Evolutionary conservation across 805 yeast genomes (phyloP).

Genomic region (Pichia scutulata): DNA sequence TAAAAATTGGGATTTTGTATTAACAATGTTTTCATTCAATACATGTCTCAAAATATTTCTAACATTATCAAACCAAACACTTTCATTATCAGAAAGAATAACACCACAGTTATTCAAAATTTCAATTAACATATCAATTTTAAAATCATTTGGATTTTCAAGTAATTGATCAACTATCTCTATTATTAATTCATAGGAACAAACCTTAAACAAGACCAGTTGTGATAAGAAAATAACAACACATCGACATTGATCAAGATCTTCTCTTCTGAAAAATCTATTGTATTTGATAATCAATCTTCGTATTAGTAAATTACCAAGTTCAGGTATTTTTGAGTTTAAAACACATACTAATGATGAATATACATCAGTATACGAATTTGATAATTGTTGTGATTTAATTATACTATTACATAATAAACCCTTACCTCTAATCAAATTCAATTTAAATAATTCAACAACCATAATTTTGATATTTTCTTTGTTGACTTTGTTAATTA

Average conservation of each 20-base stretch:
- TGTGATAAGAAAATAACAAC: constrained; percentile 49
- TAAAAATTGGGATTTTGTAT: constrained; percentile 34
- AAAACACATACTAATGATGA: constrained; percentile 53
- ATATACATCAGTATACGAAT: constrained; percentile 36
- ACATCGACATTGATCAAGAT: constrained; percentile 36
- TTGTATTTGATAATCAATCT: constrained; percentile 55
- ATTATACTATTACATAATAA: constrained; percentile 50
- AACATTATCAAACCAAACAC: constrained; percentile 29
- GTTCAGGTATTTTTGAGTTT: constrained; percentile 59
- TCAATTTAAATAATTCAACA: constrained; percentile 44
- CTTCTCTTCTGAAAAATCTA: constrained; percentile 40
- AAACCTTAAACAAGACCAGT: constrained; percentile 54
- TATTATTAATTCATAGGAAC: constrained; percentile 45
- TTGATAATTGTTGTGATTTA: constrained; percentile 40
- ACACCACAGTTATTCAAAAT: constrained; percentile 49
- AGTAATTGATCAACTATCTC: constrained; percentile 45
- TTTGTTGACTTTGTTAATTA: constrained; percentile 38
- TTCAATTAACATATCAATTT: constrained; percentile 46
- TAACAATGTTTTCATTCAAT: constrained; percentile 46
- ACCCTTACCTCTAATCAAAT: constrained; percentile 56
- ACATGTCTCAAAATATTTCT: constrained; percentile 54
- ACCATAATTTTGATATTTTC: constrained; percentile 43
- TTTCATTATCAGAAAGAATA: constrained; percentile 35
- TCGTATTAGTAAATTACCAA: constrained; percentile 50
- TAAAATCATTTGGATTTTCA: constrained; percentile 39